Base-by-base conservation (phyloP, 345 rosid species). In the Cardamine occulta region DNA sequence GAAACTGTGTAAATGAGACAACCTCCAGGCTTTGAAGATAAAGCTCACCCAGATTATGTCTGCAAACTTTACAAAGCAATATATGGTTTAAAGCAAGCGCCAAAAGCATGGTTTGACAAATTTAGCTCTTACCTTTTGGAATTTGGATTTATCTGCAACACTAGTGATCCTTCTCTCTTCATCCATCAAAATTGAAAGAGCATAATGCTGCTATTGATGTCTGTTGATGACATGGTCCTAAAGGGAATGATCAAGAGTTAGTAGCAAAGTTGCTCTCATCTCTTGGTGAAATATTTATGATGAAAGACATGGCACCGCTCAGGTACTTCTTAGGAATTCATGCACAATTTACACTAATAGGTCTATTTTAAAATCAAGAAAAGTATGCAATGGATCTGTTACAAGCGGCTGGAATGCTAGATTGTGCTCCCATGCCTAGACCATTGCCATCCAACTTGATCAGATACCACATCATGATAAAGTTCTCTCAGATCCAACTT, bases 401-500 rank as follows among this genome's bases (percentile, higher is more conserved):
- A 1, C 4, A 6, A 0, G 0, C 23, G 0, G 52, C 52, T 2
- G 52, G 23, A 17, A 47, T 47, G 23, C 0, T 7, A 0, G 10
- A 47, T 4, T 47, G 52, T 47, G 52, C 52, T 6, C 23, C 52
- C 0, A 17, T 47, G 19, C 21, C 52, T 3, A 47, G 11, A 1
- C 23, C 52, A 0, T 8, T 47, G 0, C 52, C 52, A 0, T 47
- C 0, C 52, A 47, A 17, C 5, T 47, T 3, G 52, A 47, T 47
- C 7, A 7, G 1, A 9, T 47, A 8, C 6, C 52, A 3, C 1
- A 17, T 2, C 23, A 47, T 7, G 23, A 47, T 0, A 2, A 47
- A 7, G 0, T 1, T 0, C 17, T 47, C 0, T 0, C 4, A 0
- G 26, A 18, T 6, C 54, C 26, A 2, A 49, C 54, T 0, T 18